These are phyloP conservation scores for Phaeolepiota aurea DNA, from an alignment of 768 basidiomycete genomes.

Conservation along the genomic window DNA sequence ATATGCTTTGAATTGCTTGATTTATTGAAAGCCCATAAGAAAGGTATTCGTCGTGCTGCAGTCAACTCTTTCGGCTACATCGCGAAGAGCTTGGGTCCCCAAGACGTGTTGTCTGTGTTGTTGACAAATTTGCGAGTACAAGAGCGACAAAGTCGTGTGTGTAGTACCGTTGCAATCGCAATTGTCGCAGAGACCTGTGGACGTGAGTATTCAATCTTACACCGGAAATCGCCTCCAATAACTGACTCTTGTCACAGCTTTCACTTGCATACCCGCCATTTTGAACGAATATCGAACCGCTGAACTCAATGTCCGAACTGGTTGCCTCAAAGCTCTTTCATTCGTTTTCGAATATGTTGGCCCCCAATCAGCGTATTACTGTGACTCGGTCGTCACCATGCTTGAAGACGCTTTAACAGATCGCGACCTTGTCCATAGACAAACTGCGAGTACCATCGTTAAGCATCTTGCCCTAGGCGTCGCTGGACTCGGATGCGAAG, in stretches of 20 bases:
- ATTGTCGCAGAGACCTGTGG: conserved; percentile 94
- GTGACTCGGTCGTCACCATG: conserved; percentile 95
- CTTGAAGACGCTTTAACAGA: conserved; percentile 98
- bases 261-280: conserved; percentile 98
- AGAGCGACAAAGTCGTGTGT: conserved; percentile 98
- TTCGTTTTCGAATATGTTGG: conserved; percentile 99
- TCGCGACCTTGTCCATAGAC: conserved; percentile 95
- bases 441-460: conserved; percentile 96
- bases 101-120: conserved; percentile 93
- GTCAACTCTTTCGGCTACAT: conserved; percentile 99
- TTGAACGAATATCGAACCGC: conserved; percentile 98
- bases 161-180: conserved; percentile 96
- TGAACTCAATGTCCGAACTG: conserved; percentile 96
- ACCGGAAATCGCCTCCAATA: too few relatives aligned
- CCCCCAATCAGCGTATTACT: conserved; percentile 92
- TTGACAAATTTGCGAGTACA: conserved; percentile 96
- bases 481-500: conserved; percentile 94
- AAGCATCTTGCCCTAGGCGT: conserved; percentile 97
- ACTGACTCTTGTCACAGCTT: conserved; percentile 39
- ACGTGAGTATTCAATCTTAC: conserved; percentile 29
- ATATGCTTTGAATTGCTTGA: conserved; percentile 98
- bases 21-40: conserved; percentile 97
- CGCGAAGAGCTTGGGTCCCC: conserved; percentile 97
- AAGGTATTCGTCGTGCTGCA: conserved; percentile 95
- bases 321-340: conserved; percentile 95